phyloP scores from a whole-genome alignment of 306 rosid genomes.

The Coriaria nepalensis region DNA sequence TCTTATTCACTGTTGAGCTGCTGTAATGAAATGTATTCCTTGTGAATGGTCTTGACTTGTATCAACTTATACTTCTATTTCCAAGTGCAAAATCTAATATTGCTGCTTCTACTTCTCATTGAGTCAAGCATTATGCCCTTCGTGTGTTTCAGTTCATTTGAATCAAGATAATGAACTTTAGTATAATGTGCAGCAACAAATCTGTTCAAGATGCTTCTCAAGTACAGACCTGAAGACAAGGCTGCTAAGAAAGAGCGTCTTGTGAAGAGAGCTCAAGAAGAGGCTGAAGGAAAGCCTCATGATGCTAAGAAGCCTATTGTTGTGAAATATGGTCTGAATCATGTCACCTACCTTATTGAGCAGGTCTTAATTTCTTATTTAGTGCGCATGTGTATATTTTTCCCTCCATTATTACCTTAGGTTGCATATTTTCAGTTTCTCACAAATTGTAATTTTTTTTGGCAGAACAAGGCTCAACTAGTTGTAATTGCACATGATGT shows the following conservation, averaged over 20 bases:
- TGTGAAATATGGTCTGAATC: conserved; percentile 75
- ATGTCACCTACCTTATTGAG: conserved; percentile 67
- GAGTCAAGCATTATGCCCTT: no score
- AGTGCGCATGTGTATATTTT: neutral
- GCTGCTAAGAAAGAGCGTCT: conserved; percentile 65
- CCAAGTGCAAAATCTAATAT: no score
- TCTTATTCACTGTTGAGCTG: no score
- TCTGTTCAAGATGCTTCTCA: conserved; percentile 59
- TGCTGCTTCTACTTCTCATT: no score
- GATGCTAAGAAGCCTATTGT: conserved; percentile 62
- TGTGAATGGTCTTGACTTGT: no score
- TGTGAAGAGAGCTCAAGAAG: conserved; percentile 59
- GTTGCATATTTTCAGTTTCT: neutral
- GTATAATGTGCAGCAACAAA: conserved; percentile 36
- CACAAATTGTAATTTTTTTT: neutral
- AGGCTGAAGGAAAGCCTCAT: conserved; percentile 44
- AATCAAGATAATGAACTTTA: no score
- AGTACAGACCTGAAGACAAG: conserved; percentile 71
- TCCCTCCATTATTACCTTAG: neutral
- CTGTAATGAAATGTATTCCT: no score
- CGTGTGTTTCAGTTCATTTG: no score
- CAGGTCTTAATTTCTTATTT: conserved; percentile 23
- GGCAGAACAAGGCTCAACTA: conserved; percentile 60
- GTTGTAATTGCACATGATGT: conserved; percentile 79
- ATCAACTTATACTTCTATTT: no score